Evolutionary conservation across 2,329 filamentous ascomycete genomes (phyloP).

Genomic region (Cordyceps javanica): DNA sequence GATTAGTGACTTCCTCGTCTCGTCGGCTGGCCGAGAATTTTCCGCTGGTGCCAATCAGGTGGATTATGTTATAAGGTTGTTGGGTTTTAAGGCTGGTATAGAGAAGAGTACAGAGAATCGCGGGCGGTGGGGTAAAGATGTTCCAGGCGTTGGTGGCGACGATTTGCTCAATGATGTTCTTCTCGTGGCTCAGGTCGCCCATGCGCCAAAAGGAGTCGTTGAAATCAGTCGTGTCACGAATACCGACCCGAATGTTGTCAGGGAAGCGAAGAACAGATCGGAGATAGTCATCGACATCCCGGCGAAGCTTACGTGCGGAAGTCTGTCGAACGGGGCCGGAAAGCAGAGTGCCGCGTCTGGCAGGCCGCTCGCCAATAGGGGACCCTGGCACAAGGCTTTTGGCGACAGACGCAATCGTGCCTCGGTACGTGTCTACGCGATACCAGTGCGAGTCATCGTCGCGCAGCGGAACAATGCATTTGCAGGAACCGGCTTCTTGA

Average conservation of each 20-base stretch:
- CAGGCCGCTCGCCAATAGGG: background rate
- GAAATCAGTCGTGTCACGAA: slow-evolving; percentile 10
- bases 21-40: slow-evolving; percentile 42
- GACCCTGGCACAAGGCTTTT: slow-evolving; percentile 7
- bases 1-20: slow-evolving; percentile 42
- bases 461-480: background rate
- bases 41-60: slow-evolving; percentile 45
- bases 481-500: background rate
- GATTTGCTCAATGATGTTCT: slow-evolving; percentile 6
- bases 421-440: slow-evolving; percentile 6
- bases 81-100: slow-evolving; percentile 45
- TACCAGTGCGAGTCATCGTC: slow-evolving; percentile 10
- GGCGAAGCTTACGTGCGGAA: slow-evolving; percentile 1
- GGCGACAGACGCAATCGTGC: slow-evolving; percentile 8
- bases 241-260: background rate
- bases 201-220: slow-evolving; percentile 11
- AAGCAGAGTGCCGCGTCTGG: background rate
- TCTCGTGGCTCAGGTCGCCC: slow-evolving; percentile 4
- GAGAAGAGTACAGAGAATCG: slow-evolving; percentile 43
- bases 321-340: background rate
- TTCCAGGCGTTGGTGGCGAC: background rate
- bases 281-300: slow-evolving; percentile 5
- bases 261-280: slow-evolving; percentile 3
- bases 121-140: slow-evolving; percentile 28
- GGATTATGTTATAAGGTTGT: slow-evolving; percentile 45